These are phyloP conservation scores for Pseudohalonectria lignicola DNA, from an alignment of 2,329 filamentous ascomycete genomes.

Conservation along the genomic window DNA sequence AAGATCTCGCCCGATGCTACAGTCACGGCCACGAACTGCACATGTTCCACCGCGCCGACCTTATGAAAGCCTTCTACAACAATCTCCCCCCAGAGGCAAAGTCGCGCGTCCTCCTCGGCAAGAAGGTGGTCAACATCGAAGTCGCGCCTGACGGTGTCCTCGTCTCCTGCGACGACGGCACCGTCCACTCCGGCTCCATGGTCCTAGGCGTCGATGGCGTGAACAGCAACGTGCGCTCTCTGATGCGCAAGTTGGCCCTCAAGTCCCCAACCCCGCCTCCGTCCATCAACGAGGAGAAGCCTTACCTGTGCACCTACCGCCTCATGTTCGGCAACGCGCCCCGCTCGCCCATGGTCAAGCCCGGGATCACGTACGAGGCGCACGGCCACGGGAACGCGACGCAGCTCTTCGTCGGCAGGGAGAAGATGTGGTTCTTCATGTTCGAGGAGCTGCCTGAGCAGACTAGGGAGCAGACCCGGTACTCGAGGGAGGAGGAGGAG, in stretches of 20 bases:
- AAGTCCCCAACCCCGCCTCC: too few relatives aligned
- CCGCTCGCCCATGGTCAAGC: background rate
- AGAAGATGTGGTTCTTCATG: background rate
- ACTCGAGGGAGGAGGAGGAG: background rate
- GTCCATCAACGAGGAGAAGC: background rate
- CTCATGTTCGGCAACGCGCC: background rate
- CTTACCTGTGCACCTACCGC: background rate
- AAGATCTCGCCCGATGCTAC: too few relatives aligned
- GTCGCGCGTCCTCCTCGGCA: constrained; percentile 8
- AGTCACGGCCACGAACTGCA: constrained; percentile 13
- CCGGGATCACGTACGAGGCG: background rate
- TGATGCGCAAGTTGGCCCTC: constrained; percentile 8
- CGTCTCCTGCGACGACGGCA: constrained; percentile 11
- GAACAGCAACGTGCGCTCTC: constrained; percentile 11
- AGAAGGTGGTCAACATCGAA: constrained; percentile 10
- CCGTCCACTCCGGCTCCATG: constrained; percentile 11
- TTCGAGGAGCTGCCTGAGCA: background rate
- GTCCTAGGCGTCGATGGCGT: constrained; percentile 15
- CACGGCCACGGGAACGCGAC: background rate
- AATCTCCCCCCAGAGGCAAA: constrained; percentile 9
- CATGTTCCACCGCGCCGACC: constrained; percentile 10
- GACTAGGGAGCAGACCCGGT: background rate
- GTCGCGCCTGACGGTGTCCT: constrained; percentile 8
- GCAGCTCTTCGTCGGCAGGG: background rate
- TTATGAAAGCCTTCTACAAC: constrained; percentile 11